Conservation (phyloP, 1,139 yeast species). For the Nadsonia commutata region DNA sequence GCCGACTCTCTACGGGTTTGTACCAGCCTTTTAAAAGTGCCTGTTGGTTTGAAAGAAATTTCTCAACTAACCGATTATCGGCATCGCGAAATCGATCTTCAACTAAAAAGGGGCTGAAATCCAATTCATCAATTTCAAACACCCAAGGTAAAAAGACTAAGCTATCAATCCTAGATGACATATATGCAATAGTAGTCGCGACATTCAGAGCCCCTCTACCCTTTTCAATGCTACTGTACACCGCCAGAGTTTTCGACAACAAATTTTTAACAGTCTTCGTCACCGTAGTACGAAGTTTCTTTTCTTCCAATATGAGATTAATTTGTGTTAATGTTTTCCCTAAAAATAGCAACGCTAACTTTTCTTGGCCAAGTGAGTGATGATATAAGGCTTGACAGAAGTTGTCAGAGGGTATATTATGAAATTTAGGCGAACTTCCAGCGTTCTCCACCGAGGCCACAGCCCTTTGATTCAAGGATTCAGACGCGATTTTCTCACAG, state of each 20-base stretch:
- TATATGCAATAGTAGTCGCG: constrained; percentile 13
- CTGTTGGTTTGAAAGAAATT: constrained; percentile 9
- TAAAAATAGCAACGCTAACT: constrained; percentile 11
- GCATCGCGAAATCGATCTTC: constrained; percentile 3
- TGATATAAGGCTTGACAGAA: constrained; percentile 12
- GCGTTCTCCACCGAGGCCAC: too few relatives aligned
- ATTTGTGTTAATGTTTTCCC: constrained; percentile 2
- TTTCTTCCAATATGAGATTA: neutral
- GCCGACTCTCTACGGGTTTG: constrained; percentile 11
- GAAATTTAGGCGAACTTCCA: neutral
- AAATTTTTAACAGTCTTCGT: neutral
- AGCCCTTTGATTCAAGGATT: too few relatives aligned
- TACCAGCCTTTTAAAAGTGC: constrained; percentile 17
- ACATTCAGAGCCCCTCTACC: constrained; percentile 5
- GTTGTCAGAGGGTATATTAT: neutral
- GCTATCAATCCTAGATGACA: constrained; percentile 13
- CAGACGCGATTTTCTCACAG: too few relatives aligned
- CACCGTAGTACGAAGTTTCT: neutral
- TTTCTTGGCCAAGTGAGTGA: constrained; percentile 13
- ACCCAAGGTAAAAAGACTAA: constrained; percentile 17
- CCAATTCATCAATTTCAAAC: constrained; percentile 10
- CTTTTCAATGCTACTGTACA: constrained; percentile 4
- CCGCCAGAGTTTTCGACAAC: neutral
- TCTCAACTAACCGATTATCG: neutral
- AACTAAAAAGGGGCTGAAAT: neutral